Base-by-base conservation (phyloP, 495 filamentous ascomycete genomes). In the Polyplosphaeria fusca region DNA sequence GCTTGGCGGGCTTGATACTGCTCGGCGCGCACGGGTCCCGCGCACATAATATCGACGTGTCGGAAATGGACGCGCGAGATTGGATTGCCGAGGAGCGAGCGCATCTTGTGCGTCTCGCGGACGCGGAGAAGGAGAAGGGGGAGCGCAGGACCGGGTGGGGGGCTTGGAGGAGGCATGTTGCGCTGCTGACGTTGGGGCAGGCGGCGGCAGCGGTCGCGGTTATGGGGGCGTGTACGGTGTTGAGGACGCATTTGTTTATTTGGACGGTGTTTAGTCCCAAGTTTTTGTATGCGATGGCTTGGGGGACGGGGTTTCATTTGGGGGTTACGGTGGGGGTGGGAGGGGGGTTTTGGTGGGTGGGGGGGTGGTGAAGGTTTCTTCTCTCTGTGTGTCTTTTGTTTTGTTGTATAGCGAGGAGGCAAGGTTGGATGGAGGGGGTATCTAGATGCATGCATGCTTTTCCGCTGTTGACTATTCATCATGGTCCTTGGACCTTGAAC, bases 221-320 rank as follows among this genome's bases (percentile, higher is more conserved):
- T 7, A 96, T 96, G 90, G 82, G 78, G 23, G 89, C 94, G 25
- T 99, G 94, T 68, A 89, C 88, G 54, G 73, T 79, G 11, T 66
- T 97, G 66, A 76, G 93, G 63, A 87, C 86, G 39, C 94, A 99
- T 76, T 73, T 99, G 58, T 99, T 99, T 71, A 88, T 99, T 50
- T 99, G 94, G 94, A 97, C 91, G 0, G 94, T 99, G 25, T 99
- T 99, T 71, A 91, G 86, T 47, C 94, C 94, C 3, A 99, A 97
- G 71, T 99, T 89, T 73, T 71, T 99, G 60, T 97, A 93, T 69
- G 84, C 80, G 45, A 84, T 94, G 72, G 90, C 84, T 18, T 99
- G 94, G 94, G 82, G 80, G 61, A 55, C 88, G 46, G 85, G 79
- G n/a, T 85, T 86, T 70, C 91, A 98, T 80, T 66, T 91, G 48